Base-by-base conservation (phyloP, 768 basidiomycete species). In the Hydnomerulius pinastri region DNA sequence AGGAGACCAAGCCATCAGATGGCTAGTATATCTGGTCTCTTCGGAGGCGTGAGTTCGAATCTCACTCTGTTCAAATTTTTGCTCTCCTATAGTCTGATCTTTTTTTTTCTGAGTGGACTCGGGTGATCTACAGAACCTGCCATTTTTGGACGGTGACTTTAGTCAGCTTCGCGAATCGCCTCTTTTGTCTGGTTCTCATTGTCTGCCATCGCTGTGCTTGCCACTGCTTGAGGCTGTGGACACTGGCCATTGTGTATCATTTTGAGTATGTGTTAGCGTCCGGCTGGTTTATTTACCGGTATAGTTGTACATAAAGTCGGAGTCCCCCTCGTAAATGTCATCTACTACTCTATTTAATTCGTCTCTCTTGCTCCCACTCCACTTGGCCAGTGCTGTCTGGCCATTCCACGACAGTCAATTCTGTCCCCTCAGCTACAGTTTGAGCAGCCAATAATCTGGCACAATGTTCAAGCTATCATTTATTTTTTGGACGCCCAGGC, bases 401-500 rank as follows among this genome's bases (percentile, higher is more conserved):
- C 24, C 47, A 29, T 17, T 21, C 28, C 40, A n/a, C 17, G 24
- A 29, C n/a, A 29, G 17, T 15, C 18, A 37, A 30, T 24, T 46
- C 24, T 35, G 33, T 15, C 36, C 9, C 24, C 28, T 29, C 37
- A 6, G 23, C 24, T n/a, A n/a, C 32, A 11, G 13, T 25, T 35
- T 35, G 33, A 35, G n/a, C 12, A 35, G 33, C n/a, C 33, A 35
- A 35, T 39, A 43, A 43, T 43, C 17, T 24, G 38, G 10, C 12
- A 25, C 3, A 46, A 66, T 65, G 63, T 71, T 80, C 71, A 76
- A 73, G 52, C 53, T 81, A 15, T 79, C 80, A 33, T 72, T 81
- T 62, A 71, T 83, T 55, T 67, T 81, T 64, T 72, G 79, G 60
- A 77, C 79, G 20, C 80, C 81, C 36, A 71, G 70, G 54, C 73